These are phyloP conservation scores for Monosporascus sp. DNA, from an alignment of 2,329 filamentous ascomycete species.

Conservation along the genomic window DNA sequence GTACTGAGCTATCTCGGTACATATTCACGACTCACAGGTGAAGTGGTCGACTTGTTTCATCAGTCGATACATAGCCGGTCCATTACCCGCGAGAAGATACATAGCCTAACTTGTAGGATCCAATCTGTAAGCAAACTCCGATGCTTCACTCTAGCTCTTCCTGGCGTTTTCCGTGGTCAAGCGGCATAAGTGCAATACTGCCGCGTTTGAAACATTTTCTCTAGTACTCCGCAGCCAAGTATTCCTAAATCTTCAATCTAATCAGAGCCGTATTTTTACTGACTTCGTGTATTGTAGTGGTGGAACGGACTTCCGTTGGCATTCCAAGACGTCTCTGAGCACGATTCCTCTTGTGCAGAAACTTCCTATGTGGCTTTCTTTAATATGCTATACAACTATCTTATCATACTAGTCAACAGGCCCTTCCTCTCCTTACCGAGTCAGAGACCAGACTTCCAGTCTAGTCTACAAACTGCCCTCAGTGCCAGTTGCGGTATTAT, in stretches of 20 bases:
- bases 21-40: constrained; percentile 3
- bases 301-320: constrained; percentile 7
- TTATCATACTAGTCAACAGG: constrained; percentile 6
- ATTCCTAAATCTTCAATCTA: neutral
- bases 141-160: neutral
- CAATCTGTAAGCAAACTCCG: neutral
- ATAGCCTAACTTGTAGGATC: constrained; percentile 4
- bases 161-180: neutral
- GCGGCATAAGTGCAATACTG: neutral
- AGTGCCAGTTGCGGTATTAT: constrained; percentile 2
- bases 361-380: constrained; percentile 3
- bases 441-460: constrained; percentile 3
- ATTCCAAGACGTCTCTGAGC: constrained; percentile 1
- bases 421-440: constrained; percentile 5
- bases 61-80: constrained; percentile 4
- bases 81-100: constrained; percentile 4
- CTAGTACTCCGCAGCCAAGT: neutral
- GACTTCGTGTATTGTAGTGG: neutral
- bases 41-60: constrained; percentile 6
- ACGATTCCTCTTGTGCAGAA: neutral
- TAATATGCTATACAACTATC: constrained; percentile 3
- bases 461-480: constrained; percentile 5
- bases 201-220: too few relatives aligned
- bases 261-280: neutral
- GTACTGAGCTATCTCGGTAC: constrained; percentile 2